These are phyloP conservation scores for Backusella circina DNA, from an alignment of 192 early-diverging fungal species.

Conservation along the genomic window DNA sequence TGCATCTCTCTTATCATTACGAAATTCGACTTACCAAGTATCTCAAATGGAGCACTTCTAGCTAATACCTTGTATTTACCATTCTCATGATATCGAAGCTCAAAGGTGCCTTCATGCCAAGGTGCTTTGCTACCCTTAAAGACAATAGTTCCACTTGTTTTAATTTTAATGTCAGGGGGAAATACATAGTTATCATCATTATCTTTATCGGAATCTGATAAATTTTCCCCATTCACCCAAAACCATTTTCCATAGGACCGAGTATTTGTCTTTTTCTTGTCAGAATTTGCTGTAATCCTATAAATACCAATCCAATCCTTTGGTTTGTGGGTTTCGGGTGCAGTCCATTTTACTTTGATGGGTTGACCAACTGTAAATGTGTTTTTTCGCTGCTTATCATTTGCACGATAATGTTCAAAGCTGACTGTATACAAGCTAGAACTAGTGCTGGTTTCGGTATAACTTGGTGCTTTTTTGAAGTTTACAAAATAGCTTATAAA, in stretches of 20 bases:
- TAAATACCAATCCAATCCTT: constrained; percentile 95
- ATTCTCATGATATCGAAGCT: constrained; percentile 86
- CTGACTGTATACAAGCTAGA: neutral
- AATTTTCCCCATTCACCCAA: constrained; percentile 26
- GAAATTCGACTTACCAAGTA: constrained; percentile 43
- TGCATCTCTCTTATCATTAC: neutral
- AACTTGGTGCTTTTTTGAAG: neutral
- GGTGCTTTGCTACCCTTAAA: constrained; percentile 71
- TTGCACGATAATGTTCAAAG: neutral
- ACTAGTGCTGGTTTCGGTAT: neutral
- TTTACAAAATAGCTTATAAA: neutral
- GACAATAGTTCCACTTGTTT: constrained; percentile 47
- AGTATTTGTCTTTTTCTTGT: constrained; percentile 65
- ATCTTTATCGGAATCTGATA: neutral
- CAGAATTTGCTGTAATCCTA: constrained; percentile 69
- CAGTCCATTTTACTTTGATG: constrained; percentile 73
- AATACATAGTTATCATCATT: neutral
- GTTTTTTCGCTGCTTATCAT: neutral
- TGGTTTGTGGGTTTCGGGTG: constrained; percentile 57
- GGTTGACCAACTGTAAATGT: constrained; percentile 72
- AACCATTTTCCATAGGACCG: constrained; percentile 68
- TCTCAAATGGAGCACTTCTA: constrained; percentile 74
- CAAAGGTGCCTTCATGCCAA: constrained; percentile 84
- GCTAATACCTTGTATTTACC: constrained; percentile 78
- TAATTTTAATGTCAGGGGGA: neutral